Evolutionary conservation across 257 asterid genomes (phyloP).

Genomic region (Primulina huaijiensis): DNA sequence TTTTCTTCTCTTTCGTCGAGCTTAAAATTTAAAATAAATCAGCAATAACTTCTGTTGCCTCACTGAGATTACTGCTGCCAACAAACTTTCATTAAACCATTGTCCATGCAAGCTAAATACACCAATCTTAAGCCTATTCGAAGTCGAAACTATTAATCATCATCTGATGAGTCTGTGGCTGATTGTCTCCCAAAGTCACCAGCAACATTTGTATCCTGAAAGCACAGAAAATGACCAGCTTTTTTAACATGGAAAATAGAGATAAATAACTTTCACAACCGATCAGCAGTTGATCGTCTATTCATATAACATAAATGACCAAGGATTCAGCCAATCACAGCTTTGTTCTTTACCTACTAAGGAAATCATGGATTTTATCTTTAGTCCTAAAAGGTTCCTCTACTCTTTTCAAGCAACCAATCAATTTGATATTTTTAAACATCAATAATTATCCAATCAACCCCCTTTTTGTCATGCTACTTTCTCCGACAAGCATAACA

Average conservation of each 20-base stretch:
- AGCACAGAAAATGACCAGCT: slow-evolving; percentile 9
- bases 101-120: slow-evolving; percentile 4
- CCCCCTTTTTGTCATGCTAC: not conserved
- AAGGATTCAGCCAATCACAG: not conserved
- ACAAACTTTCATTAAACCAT: not conserved
- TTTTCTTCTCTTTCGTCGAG: slow-evolving; percentile 8
- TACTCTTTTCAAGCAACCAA: not conserved
- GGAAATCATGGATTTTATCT: not conserved
- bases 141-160: slow-evolving; percentile 32
- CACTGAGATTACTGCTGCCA: slow-evolving; percentile 9
- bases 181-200: slow-evolving; percentile 47
- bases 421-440: not conserved
- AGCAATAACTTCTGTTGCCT: not conserved
- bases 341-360: not conserved
- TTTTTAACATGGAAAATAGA: not conserved
- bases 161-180: slow-evolving; percentile 54
- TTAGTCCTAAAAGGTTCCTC: not conserved
- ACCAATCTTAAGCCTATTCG: not conserved
- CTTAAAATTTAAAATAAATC: not conserved
- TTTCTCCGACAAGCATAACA: not conserved
- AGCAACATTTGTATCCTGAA: slow-evolving; percentile 44
- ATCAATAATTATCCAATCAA: not conserved
- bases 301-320: not conserved
- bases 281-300: not conserved
- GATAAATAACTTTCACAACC: not conserved